Evolutionary conservation across 208 protist species (phyloP).

Genomic region (Trypanosoma scelopori): DNA sequence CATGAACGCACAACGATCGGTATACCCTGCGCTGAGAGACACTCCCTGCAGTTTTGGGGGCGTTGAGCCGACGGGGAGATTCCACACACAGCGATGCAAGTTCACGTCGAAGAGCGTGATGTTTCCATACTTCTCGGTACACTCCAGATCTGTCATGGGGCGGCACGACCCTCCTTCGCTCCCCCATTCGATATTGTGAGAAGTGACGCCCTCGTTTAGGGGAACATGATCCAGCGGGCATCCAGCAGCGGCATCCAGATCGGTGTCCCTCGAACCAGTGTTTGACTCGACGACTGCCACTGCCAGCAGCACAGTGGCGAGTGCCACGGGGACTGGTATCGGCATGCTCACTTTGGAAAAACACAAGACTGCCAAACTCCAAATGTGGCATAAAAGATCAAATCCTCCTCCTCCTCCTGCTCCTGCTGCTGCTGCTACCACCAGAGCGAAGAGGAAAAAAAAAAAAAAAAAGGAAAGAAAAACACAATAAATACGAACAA

Average conservation of each 20-base stretch:
- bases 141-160: background rate
- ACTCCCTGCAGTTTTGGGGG: background rate
- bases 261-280: background rate
- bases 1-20: conserved; percentile 10
- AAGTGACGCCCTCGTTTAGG: background rate
- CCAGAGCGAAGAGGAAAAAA: background rate
- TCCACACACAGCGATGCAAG: background rate
- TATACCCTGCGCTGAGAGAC: background rate
- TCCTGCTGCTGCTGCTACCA: no score
- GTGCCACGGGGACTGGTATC: background rate
- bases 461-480: background rate
- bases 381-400: no score
- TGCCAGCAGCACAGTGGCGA: background rate
- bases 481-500: background rate
- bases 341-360: background rate
- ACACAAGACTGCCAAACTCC: no score
- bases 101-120: background rate
- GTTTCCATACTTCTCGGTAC: background rate
- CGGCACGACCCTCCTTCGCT: background rate
- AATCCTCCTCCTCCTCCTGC: no score
- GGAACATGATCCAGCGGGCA: background rate
- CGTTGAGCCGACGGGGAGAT: background rate
- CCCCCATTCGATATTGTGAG: background rate
- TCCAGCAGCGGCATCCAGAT: background rate
- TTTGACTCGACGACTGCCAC: background rate